Evolutionary conservation across 2,329 filamentous ascomycete genomes (phyloP).

Genomic region (Colletotrichum chrysophilum): DNA sequence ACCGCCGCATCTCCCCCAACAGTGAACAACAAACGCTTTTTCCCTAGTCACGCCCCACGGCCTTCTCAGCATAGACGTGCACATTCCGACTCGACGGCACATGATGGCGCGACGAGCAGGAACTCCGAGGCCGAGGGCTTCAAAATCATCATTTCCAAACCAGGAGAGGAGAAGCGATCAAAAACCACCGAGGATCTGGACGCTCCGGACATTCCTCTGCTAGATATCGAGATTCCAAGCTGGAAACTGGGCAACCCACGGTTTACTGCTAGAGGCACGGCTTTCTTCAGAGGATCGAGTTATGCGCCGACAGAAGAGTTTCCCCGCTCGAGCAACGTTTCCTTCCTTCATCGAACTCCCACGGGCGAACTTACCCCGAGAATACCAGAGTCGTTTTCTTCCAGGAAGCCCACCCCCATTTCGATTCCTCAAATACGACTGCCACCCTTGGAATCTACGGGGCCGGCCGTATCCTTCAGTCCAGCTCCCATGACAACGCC

Average conservation of each 20-base stretch:
- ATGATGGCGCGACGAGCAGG: conserved; percentile 60
- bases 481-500: conserved; percentile 34
- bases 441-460: conserved; percentile 21
- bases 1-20: conserved; percentile 33
- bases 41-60: conserved; percentile 30
- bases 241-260: conserved; percentile 83
- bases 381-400: conserved; percentile 30
- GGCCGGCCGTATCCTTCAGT: conserved; percentile 22
- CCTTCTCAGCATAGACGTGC: conserved; percentile 61
- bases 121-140: conserved; percentile 71
- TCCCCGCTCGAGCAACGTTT: conserved; percentile 63
- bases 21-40: conserved; percentile 36
- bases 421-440: conserved; percentile 40
- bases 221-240: conserved; percentile 81
- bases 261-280: conserved; percentile 78
- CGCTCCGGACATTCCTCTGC: conserved; percentile 51
- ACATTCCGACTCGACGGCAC: conserved; percentile 78
- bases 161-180: conserved; percentile 63
- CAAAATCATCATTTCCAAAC: conserved; percentile 80
- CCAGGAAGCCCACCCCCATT: conserved; percentile 42
- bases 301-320: conserved; percentile 78
- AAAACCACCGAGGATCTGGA: conserved; percentile 67
- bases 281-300: conserved; percentile 80
- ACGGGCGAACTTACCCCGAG: conserved; percentile 34
- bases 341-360: conserved; percentile 46